Evolutionary conservation across 2,329 filamentous ascomycete species (phyloP).

Genomic region (Colletotrichum sp.): DNA sequence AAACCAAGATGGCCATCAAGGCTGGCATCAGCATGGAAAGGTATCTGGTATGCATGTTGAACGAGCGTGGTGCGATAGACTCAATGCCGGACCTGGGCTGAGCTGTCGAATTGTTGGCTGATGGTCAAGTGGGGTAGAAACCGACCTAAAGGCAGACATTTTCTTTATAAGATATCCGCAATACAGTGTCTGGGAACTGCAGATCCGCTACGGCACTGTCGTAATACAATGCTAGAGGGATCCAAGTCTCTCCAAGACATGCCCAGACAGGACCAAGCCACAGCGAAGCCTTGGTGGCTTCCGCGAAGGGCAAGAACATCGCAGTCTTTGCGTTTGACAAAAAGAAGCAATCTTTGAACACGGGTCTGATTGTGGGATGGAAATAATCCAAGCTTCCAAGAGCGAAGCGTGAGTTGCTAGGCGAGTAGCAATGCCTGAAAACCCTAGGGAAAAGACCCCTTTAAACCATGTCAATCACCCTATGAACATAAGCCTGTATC

Average conservation of each 20-base stretch:
- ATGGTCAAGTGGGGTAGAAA: background rate
- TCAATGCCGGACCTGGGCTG: background rate
- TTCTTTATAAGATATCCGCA: rapidly evolving
- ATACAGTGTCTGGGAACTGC: rapidly evolving
- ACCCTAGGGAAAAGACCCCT: background rate
- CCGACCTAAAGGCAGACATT: background rate
- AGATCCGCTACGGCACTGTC: background rate
- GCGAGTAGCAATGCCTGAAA: background rate
- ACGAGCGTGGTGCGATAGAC: background rate
- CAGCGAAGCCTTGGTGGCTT: background rate
- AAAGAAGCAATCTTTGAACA: background rate
- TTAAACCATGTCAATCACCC: background rate
- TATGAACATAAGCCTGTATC: background rate
- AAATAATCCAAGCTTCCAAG: background rate
- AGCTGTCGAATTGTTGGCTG: background rate
- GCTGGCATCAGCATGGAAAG: background rate
- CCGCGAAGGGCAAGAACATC: background rate
- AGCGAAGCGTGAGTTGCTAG: background rate
- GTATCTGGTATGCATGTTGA: background rate
- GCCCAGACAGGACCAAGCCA: background rate
- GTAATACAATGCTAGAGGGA: background rate
- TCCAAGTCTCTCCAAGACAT: background rate
- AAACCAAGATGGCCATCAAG: background rate
- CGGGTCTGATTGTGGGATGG: background rate
- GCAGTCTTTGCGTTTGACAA: background rate